These are phyloP conservation scores for Bipolaris victoriae DNA, from an alignment of 2,329 filamentous ascomycete species.

Conservation along the genomic window DNA sequence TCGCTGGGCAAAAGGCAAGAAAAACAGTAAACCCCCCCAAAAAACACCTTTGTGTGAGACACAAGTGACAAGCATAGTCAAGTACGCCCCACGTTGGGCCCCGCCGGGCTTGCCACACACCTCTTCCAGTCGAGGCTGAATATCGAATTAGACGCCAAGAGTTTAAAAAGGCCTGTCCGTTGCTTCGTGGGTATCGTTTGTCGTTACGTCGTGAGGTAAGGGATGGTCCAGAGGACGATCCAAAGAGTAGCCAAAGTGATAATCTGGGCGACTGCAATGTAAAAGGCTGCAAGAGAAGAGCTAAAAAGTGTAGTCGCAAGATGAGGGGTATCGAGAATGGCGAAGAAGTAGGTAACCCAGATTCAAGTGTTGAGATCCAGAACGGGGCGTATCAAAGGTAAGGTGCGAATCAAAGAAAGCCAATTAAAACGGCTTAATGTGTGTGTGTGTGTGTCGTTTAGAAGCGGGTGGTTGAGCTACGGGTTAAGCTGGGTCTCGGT, in stretches of 20 bases:
- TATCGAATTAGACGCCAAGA: conserved; percentile 33
- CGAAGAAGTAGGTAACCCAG: conserved; percentile 18
- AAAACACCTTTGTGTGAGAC: conserved; percentile 20
- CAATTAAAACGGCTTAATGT: conserved; percentile 4
- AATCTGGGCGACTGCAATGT: conserved; percentile 14
- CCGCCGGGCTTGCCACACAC: conserved; percentile 19
- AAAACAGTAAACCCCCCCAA: neutral
- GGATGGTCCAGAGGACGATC: conserved; percentile 29
- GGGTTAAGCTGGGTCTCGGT: conserved; percentile 35
- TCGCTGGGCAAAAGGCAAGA: conserved; percentile 16
- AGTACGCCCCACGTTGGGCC: conserved; percentile 22
- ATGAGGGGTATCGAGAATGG: conserved; percentile 27
- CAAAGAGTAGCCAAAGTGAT: conserved; percentile 22
- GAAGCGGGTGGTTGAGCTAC: conserved; percentile 45
- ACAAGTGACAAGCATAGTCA: conserved; percentile 16
- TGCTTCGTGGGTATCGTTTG: conserved; percentile 47
- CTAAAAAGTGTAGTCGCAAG: conserved; percentile 19
- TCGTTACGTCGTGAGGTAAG: conserved; percentile 44
- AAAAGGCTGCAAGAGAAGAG: conserved; percentile 17
- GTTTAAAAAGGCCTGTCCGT: conserved; percentile 32
- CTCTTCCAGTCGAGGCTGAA: conserved; percentile 23
- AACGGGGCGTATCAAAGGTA: conserved; percentile 9
- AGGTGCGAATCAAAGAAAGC: conserved; percentile 7
- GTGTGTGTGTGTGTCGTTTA: conserved; percentile 17
- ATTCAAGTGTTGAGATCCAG: conserved; percentile 12